Evolutionary conservation across 208 protist genomes (phyloP), one percentile per base, ranked within the genome.

Genomic region (Leishmania braziliensis): DNA sequence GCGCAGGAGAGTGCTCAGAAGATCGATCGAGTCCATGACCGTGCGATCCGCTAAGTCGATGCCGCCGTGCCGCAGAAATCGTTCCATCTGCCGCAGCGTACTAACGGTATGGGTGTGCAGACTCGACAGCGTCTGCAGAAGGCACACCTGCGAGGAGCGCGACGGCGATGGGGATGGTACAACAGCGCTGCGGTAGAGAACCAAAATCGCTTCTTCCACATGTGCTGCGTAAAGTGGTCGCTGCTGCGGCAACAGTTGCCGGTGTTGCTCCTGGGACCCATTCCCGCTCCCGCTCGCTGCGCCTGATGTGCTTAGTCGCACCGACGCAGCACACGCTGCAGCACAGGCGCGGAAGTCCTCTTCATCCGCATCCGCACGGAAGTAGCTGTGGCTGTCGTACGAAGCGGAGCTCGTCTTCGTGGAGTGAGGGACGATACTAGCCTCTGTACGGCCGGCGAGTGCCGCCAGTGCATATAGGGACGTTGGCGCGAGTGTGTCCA

Each of bases 111-210:
- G 81, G 2, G 77, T 75, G 43, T 78, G 70, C 26, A 85, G 81
- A 63, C 81, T 85, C 39, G 71, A 81, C 66, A 85, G 71, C 14
- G 81, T 85, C 62, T 85, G 81, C 33, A 85, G 69, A 29, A 85
- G 81, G 29, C 81, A 79, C 18, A 81, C 76, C 81, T 85, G 81
- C 3, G 81, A 20, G 18, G 81, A 80, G 29, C 81, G 81, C 14
- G 77, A 73, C n/a, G 81, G 81, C n/a, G 81, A 70, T n/a, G 81
- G n/a, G 56, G 81, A 58, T 5, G 81, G 81, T 53, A 85, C 81
- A 33, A 81, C 81, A 56, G 77, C 69, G 26, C 62, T 23, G 50
- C 51, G 50, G 63, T 81, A 85, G 36, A 85, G 62, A 3, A 85
- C 62, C 60, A 80, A 68, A 29, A 85, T 33, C 4, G 77, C 77